These are phyloP conservation scores for Suaeda aralocaspica DNA, from an alignment of 148 eudicot genomes.

Conservation along the genomic window DNA sequence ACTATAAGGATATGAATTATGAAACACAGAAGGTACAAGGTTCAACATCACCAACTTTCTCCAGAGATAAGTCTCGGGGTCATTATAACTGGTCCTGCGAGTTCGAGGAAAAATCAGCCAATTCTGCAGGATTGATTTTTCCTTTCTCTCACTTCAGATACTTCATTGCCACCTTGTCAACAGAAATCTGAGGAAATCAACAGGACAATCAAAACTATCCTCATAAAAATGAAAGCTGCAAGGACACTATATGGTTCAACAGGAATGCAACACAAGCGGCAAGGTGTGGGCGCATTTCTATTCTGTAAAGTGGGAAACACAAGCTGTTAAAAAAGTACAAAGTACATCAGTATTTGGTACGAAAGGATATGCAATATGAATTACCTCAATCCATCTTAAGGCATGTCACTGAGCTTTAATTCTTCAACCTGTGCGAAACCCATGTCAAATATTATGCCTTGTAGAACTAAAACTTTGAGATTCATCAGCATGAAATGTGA, in stretches of 20 bases:
- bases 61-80: slow-evolving; percentile 85
- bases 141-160: slow-evolving; percentile 76
- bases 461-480: neutral
- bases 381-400: slow-evolving; percentile 75
- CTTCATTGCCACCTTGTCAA: slow-evolving; percentile 82
- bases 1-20: neutral
- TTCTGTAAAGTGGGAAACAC: neutral
- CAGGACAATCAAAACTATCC: slow-evolving; percentile 11
- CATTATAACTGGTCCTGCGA: slow-evolving; percentile 71
- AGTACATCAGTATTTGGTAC: neutral
- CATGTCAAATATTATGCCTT: neutral
- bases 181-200: slow-evolving; percentile 65
- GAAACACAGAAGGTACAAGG: slow-evolving; percentile 2
- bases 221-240: neutral
- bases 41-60: slow-evolving; percentile 51
- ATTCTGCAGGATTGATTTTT: slow-evolving; percentile 55
- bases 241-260: neutral
- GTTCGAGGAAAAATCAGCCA: slow-evolving; percentile 69
- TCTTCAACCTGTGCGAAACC: slow-evolving; percentile 68
- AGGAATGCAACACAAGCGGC: neutral
- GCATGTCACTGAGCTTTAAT: slow-evolving; percentile 50
- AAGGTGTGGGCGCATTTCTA: neutral
- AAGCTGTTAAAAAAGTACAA: neutral
- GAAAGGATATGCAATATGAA: slow-evolving; percentile 9
- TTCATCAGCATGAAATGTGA: neutral